phyloP scores from a whole-genome alignment of 2,329 filamentous ascomycete genomes.

The Westerdykella sp. region DNA sequence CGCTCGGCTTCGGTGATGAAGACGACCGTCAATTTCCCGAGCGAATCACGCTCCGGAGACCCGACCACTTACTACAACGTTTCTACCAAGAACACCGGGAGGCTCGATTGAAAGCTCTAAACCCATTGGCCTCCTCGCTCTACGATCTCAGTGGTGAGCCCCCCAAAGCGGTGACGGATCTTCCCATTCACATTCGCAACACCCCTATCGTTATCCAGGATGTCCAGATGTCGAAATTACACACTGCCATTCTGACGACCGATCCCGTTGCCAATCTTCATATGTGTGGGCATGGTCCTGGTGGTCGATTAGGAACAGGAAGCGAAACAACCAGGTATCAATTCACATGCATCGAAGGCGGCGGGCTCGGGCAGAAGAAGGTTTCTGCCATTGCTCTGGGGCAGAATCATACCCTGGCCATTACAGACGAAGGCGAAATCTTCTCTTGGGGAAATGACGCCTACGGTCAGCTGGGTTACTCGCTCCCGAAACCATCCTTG shows the following conservation, averaged over 20 bases:
- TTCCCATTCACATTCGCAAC: slow-evolving; percentile 68
- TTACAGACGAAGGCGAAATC: slow-evolving; percentile 80
- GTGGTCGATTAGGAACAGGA: slow-evolving; percentile 80
- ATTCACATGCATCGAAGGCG: slow-evolving; percentile 74
- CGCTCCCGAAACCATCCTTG: slow-evolving; percentile 59
- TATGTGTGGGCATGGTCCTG: slow-evolving; percentile 84
- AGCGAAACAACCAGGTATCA: slow-evolving; percentile 85
- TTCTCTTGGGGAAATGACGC: slow-evolving; percentile 93
- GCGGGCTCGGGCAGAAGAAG: slow-evolving; percentile 65
- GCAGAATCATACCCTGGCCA: slow-evolving; percentile 82
- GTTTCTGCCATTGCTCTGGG: slow-evolving; percentile 75
- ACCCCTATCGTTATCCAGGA: slow-evolving; percentile 72
- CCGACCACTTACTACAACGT: slow-evolving; percentile 66
- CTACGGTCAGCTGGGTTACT: slow-evolving; percentile 79
- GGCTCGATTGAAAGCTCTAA: slow-evolving; percentile 35
- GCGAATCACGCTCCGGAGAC: slow-evolving; percentile 67
- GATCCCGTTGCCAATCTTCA: slow-evolving; percentile 89
- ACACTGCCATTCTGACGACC: slow-evolving; percentile 79
- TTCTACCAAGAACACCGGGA: slow-evolving; percentile 66
- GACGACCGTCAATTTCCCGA: slow-evolving; percentile 93
- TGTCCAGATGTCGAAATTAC: slow-evolving; percentile 81
- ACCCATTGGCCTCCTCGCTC: slow-evolving; percentile 3
- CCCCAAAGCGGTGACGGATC: slow-evolving; percentile 44
- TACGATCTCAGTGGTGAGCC: slow-evolving; percentile 21
- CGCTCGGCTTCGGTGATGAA: slow-evolving; percentile 87